Percentiles rank a stretch among this genome's conserved stretches.
Conservation (phyloP, 2,329 filamentous ascomycete genomes). For the Aspergillus fumigatus region DNA sequence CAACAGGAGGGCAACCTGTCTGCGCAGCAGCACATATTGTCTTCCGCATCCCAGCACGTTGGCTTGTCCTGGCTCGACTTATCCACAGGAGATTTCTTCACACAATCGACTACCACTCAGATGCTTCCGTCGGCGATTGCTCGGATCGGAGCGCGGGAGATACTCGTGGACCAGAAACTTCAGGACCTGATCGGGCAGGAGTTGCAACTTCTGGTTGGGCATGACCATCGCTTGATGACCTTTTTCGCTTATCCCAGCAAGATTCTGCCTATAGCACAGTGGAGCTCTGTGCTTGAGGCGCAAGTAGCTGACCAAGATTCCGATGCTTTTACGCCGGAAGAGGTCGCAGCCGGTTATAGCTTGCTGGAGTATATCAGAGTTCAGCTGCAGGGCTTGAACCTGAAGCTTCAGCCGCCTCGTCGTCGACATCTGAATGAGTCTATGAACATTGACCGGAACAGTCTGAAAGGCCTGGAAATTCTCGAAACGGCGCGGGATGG, state of each 20-base stretch:
- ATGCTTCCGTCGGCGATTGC: slow-evolving; percentile 76
- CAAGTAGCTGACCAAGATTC: slow-evolving; percentile 54
- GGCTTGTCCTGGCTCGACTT: slow-evolving; percentile 93
- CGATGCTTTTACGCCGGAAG: slow-evolving; percentile 59
- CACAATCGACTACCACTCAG: slow-evolving; percentile 66
- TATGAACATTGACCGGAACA: slow-evolving; percentile 91
- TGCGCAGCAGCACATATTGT: slow-evolving; percentile 25
- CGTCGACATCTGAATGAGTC: slow-evolving; percentile 69
- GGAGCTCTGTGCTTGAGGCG: slow-evolving; percentile 73
- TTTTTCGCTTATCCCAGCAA: slow-evolving; percentile 54
- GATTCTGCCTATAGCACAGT: slow-evolving; percentile 55
- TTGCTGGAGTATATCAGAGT: slow-evolving; percentile 81
- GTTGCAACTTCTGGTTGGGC: slow-evolving; percentile 64
- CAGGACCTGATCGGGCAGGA: slow-evolving; percentile 55
- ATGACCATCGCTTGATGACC: slow-evolving; percentile 72
- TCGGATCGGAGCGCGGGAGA: slow-evolving; percentile 76
- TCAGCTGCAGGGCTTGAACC: slow-evolving; percentile 68
- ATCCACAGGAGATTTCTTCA: slow-evolving; percentile 91
- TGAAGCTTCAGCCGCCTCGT: slow-evolving; percentile 78
- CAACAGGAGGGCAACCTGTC: slow-evolving; percentile 15
- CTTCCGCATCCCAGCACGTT: slow-evolving; percentile 45
- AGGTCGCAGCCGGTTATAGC: slow-evolving; percentile 71
- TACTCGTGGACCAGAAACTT: slow-evolving; percentile 67
- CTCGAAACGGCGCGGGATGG: slow-evolving; percentile 80
- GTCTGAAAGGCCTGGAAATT: slow-evolving; percentile 82